These are phyloP conservation scores for Conticribra weissflogii DNA, from an alignment of 108 stramenopile species.

Conservation along the genomic window DNA sequence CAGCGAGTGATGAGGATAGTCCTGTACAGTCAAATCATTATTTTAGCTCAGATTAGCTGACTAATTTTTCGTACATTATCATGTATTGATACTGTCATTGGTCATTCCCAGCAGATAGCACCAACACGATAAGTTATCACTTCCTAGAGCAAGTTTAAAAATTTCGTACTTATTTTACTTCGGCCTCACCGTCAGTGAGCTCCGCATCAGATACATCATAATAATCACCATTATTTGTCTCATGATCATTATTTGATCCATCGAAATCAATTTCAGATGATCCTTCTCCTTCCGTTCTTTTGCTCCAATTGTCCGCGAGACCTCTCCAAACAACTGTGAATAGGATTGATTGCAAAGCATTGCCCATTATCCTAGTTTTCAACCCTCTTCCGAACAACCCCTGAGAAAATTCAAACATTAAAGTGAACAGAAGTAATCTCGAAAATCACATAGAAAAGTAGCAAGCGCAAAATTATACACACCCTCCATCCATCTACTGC, in stretches of 20 bases:
- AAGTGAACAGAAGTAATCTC: background rate
- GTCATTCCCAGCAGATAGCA: too few relatives aligned
- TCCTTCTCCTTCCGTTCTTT: constrained; percentile 46
- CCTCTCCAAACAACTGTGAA: constrained; percentile 88
- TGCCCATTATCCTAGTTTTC: constrained; percentile 78
- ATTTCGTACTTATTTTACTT: too few relatives aligned
- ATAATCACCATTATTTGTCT: too few relatives aligned
- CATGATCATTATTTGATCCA: too few relatives aligned
- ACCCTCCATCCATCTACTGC: constrained; percentile 82
- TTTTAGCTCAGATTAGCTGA: too few relatives aligned
- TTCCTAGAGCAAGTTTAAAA: too few relatives aligned
- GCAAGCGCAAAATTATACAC: background rate
- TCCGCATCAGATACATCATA: too few relatives aligned
- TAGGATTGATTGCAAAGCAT: constrained; percentile 78
- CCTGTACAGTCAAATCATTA: background rate
- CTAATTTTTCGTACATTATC: too few relatives aligned
- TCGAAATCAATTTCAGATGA: background rate
- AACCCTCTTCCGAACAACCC: constrained; percentile 85
- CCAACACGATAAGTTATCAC: too few relatives aligned
- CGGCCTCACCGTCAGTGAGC: too few relatives aligned
- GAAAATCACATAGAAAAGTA: background rate
- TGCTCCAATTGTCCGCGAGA: too few relatives aligned
- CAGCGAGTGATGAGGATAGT: constrained; percentile 6
- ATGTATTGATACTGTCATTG: too few relatives aligned
- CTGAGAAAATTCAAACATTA: background rate